Evolutionary conservation across 768 basidiomycete species (phyloP), one percentile per base, ranked within the genome.

Genomic region (Trametes punicea): DNA sequence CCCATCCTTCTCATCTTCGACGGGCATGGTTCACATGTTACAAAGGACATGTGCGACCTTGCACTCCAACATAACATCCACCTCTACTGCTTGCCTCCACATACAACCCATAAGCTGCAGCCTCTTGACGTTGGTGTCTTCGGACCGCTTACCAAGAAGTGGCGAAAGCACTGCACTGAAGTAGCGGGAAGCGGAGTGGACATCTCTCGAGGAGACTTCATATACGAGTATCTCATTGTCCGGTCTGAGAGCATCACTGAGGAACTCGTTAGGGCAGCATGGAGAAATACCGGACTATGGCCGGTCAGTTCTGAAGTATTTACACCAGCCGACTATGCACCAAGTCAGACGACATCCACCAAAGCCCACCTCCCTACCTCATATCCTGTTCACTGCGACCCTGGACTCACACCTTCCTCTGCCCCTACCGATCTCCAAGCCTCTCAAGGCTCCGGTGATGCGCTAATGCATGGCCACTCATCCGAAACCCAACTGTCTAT

Each of bases 41-140:
- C 63, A 1, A 27, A 56, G 1, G 21, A 57, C 3, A 64, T 76
- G 39, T 48, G 61, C 7, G 51, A 68, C 15, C 41, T 70, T 15
- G 75, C 71, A 1, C 18, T 51, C 7, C 36, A 64, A 42, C 36
- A 72, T 46, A 58, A 65, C 16, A 68, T 75, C 38, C 49, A 69
- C 2, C 39, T 77, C 8, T 67, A 70, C 47, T 56, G 48, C 16
- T 62, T 77, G 25, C 77, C 74, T 2, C 65, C 74, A 20, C 71
- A 79, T 27, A 73, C 67, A 0, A 78, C 76, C 1, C 77, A 77
- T 47, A 60, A 64, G n/a, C 70, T 77, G 0, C 75, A 78, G 61
- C 77, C 78, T 0, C 72, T 75, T 18, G 73, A 78, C 63, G 73
- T 77, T 38, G 71, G 70, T 6, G 66, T 69, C 23, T 79, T 77